Percentiles rank a stretch among this genome's conserved stretches.
Evolutionary conservation across 2,329 filamentous ascomycete genomes (phyloP).

Genomic region (Calcarisporium arbuscula): DNA sequence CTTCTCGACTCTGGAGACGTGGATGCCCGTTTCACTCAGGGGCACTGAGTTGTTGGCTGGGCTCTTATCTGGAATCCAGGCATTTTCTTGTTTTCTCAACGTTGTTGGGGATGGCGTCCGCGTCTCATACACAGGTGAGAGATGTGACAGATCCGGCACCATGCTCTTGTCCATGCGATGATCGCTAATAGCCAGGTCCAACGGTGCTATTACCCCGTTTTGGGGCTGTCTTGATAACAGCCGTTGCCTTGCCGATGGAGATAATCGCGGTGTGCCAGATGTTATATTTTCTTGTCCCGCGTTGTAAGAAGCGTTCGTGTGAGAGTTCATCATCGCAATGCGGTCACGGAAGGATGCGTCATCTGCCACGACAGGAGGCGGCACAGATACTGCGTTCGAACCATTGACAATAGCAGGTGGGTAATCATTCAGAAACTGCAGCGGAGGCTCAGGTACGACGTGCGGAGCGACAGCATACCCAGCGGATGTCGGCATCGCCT

Average conservation of each 20-base stretch:
- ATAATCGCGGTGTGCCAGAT: conserved; percentile 21
- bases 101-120: conserved; percentile 64
- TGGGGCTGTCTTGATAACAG: conserved; percentile 35
- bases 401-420: conserved; percentile 31
- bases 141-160: conserved; percentile 38
- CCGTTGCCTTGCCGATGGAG: conserved; percentile 29
- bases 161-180: conserved; percentile 29
- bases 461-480: neutral
- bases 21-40: no score
- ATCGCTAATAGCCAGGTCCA: conserved; percentile 48
- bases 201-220: conserved; percentile 45
- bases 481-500: conserved; percentile 2
- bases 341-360: conserved; percentile 36
- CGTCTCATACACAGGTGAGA: conserved; percentile 71
- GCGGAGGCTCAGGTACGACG: conserved; percentile 6
- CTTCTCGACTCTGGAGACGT: neutral
- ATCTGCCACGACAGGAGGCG: conserved; percentile 20
- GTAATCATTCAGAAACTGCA: conserved; percentile 16
- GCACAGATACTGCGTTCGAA: conserved; percentile 14
- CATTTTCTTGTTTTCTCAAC: conserved; percentile 44
- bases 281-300: conserved; percentile 17
- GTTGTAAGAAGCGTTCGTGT: conserved; percentile 12
- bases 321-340: conserved; percentile 32
- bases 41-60: no score
- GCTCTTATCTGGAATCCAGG: no score